Evolutionary conservation across 805 yeast species (phyloP), one percentile per base, ranked within the genome.

Genomic region (Spathaspora arborariae): DNA sequence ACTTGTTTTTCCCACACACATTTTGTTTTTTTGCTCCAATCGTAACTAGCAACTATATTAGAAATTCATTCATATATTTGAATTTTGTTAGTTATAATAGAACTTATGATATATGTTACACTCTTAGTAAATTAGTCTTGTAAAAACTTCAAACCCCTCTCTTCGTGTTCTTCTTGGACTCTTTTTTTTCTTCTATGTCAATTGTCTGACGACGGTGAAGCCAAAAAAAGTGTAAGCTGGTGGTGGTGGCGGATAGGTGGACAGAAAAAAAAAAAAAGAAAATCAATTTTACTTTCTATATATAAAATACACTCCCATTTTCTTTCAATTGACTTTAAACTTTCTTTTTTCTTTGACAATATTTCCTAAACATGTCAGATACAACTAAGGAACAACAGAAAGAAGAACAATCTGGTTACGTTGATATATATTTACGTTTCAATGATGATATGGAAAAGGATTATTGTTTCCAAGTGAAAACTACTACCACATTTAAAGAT

Each of bases 361-460:
- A 8, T 37, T 13, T 43, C 40, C n/a, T n/a, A 47, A 11, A 19
- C 10, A 52, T 54, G 57, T 46, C 58, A 26, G 56, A 52, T 24
- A 62, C 30, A 39, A 37, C 45, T 41, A 59, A 30, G 8, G 26
- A 22, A 22, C 26, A 22, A 22, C 26, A 60, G 18, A 45, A 49
- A 20, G 66, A 62, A 30, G 44, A 56, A 46, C 62, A 61, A 24
- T 34, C 51, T 3, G 67, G 62, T 20, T 65, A 55, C 56, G 51
- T 71, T 43, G 85, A 80, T 52, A 59, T 78, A 35, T 90, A 81
- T 68, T 65, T 94, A 53, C 85, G 99, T 49, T 81, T 92, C 77
- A 89, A 88, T 62, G 85, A 80, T 48, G 96, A 91, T 59, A 64
- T 70, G 42, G 97, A 89, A 58, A 85, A 85, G 63, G 99, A 92